Base-by-base conservation (phyloP, 2,329 filamentous ascomycete genomes). In the Verticillium longisporum region DNA sequence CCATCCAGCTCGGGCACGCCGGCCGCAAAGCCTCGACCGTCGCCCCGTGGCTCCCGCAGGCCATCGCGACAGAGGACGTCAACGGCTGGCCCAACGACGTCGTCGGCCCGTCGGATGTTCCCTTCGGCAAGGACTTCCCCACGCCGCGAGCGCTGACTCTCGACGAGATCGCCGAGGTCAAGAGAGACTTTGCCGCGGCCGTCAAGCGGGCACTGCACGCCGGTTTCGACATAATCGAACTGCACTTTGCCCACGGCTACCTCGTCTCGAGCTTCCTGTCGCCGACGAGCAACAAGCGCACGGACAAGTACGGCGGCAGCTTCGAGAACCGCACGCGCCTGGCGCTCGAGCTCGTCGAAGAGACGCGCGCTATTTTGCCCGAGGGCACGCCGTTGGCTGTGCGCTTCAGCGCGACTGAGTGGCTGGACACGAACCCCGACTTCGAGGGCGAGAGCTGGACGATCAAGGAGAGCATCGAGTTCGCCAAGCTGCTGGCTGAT, bases 241-340 rank as follows among this genome's bases (percentile, higher is more conserved):
- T 96, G 58, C 91, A 95, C 75, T 84, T 82, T 66, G 91, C 90
- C 0, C 91, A 95, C 68, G 90, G 91, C 1, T 95, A 93, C 70
- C 81, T 95, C 0, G 75, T 94, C 0, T 85, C 87, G 67, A 75
- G 78, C 1, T 95, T 94, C 77, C 63, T 92, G 3, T 87, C 84
- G 0, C 89, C 90, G 0, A 81, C 82, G 0, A 80, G 80, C n/a
- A 95, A 95, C 74, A 77, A 83, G 57, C 82, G 91, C 15, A 89
- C 80, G 0, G 88, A 90, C 68, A 68, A 80, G 61, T 91, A 90
- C 67, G 88, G 88, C 21, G 88, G 88, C 1, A 83, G 77, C 55
- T 88, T 89, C 65, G 87, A 90, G 75, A 93, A 94, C 74, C 83
- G 91, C 45, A 83, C 79, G 0, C 83, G 90, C 0, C 73, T 95